Evolutionary conservation across 78 protist species (phyloP).

Genomic region (Dictyostelium citrinum): DNA sequence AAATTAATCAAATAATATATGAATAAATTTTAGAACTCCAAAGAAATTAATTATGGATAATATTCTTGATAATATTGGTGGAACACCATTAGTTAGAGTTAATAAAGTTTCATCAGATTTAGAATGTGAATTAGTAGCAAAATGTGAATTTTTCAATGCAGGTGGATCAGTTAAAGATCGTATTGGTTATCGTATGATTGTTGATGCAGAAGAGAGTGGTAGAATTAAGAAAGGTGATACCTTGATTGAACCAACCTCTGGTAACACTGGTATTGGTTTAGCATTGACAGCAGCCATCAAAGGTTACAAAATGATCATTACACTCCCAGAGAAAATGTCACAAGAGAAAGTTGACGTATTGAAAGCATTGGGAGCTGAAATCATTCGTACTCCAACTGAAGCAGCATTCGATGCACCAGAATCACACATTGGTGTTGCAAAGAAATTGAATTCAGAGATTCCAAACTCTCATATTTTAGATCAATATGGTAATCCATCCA

Average conservation of each 20-base stretch:
- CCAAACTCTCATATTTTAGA: constrained; percentile 85
- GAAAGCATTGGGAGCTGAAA: constrained; percentile 94
- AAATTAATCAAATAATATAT: not conserved
- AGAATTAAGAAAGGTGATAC: constrained; percentile 93
- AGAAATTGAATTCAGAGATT: constrained; percentile 81
- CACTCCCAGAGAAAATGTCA: constrained; percentile 97
- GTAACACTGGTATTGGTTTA: constrained; percentile 98
- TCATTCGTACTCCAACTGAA: constrained; percentile 95
- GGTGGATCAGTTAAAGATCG: constrained; percentile 98
- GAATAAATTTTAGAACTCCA: not conserved
- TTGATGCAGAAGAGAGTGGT: constrained; percentile 94
- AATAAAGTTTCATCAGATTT: constrained; percentile 90
- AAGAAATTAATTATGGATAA: constrained; percentile 64
- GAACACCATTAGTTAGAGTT: constrained; percentile 96
- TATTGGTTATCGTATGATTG: constrained; percentile 92
- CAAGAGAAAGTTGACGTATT: constrained; percentile 92
- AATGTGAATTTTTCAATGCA: constrained; percentile 98
- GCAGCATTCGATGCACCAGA: constrained; percentile 93
- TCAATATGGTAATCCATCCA: constrained; percentile 92
- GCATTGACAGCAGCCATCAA: constrained; percentile 95
- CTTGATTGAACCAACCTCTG: constrained; percentile 97
- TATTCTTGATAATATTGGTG: constrained; percentile 93
- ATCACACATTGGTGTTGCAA: constrained; percentile 94
- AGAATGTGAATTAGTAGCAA: constrained; percentile 94
- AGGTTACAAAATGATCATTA: constrained; percentile 96